Conservation (phyloP, 139 green algal species). For the Monoraphidium neglectum region DNA sequence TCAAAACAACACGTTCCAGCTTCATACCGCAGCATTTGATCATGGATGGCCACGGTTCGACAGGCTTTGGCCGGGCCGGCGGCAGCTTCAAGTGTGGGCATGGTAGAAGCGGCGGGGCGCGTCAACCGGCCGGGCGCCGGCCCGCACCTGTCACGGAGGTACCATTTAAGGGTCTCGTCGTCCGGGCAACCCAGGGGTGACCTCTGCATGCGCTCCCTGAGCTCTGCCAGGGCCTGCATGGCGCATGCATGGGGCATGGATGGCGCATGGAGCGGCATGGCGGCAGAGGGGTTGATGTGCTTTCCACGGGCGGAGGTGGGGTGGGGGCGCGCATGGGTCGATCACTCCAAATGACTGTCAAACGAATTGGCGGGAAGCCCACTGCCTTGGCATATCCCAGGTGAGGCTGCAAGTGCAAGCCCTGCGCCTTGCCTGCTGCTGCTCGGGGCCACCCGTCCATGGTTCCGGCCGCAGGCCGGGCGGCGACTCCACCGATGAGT, state of each 20-base stretch:
- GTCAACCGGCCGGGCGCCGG: background rate
- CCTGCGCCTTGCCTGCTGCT: slow-evolving; percentile 4
- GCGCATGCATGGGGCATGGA: no score
- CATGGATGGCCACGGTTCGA: no score
- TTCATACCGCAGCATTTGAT: no score
- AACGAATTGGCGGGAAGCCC: background rate
- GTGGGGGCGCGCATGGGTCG: background rate
- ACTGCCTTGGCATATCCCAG: no score
- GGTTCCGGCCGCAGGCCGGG: slow-evolving; percentile 15
- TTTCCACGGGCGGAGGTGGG: background rate
- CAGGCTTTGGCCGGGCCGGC: no score
- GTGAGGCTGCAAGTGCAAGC: no score
- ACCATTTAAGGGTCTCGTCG: slow-evolving; percentile 72
- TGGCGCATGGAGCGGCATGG: background rate
- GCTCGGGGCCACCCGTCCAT: slow-evolving; percentile 17
- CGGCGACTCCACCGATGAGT: no score
- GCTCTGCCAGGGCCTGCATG: slow-evolving; percentile 56
- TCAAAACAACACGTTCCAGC: no score
- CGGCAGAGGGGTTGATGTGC: background rate
- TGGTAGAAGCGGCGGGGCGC: no score
- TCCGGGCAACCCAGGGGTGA: slow-evolving; percentile 19
- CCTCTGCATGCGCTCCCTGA: slow-evolving; percentile 41
- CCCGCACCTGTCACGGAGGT: slow-evolving; percentile 63
- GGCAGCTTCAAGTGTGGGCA: no score
- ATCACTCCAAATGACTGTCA: background rate